Evolutionary conservation across 2,329 filamentous ascomycete genomes (phyloP).

Genomic region (Clarireedia monteithiana): DNA sequence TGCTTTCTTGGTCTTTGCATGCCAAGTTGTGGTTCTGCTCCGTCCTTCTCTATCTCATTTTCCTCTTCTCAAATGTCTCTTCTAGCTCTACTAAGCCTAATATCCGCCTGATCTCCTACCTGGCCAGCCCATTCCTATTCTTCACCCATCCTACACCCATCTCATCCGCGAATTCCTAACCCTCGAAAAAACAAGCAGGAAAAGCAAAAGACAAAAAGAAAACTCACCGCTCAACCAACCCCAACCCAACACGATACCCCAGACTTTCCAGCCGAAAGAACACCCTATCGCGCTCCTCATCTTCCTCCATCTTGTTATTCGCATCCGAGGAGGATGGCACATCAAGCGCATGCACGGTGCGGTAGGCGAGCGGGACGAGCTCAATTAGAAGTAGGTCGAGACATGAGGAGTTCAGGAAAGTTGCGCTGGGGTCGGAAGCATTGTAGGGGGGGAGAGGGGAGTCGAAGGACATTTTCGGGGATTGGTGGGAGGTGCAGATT

Average conservation of each 20-base stretch:
- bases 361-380: conserved; percentile 87
- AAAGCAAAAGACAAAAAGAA: conserved; percentile 1
- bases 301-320: conserved; percentile 51
- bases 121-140: background rate
- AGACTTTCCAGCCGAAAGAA: conserved; percentile 76
- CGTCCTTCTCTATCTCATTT: background rate
- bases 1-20: background rate
- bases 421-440: conserved; percentile 64
- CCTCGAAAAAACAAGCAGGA: background rate
- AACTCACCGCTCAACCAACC: conserved; percentile 76
- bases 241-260: conserved; percentile 88
- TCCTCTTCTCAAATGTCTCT: background rate
- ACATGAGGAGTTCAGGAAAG: conserved; percentile 74
- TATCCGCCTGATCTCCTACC: background rate
- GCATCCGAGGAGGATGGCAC: conserved; percentile 35
- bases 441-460: conserved; percentile 60
- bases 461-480: conserved; percentile 61
- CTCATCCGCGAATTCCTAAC: too few species aligned
- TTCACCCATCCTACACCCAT: too few species aligned
- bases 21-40: background rate
- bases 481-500: too few species aligned
- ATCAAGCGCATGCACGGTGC: conserved; percentile 61
- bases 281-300: conserved; percentile 76
- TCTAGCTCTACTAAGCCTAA: background rate
- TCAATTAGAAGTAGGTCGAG: conserved; percentile 95